phyloP scores from a whole-genome alignment of 805 yeast species.

The Torulaspora gathmanii region DNA sequence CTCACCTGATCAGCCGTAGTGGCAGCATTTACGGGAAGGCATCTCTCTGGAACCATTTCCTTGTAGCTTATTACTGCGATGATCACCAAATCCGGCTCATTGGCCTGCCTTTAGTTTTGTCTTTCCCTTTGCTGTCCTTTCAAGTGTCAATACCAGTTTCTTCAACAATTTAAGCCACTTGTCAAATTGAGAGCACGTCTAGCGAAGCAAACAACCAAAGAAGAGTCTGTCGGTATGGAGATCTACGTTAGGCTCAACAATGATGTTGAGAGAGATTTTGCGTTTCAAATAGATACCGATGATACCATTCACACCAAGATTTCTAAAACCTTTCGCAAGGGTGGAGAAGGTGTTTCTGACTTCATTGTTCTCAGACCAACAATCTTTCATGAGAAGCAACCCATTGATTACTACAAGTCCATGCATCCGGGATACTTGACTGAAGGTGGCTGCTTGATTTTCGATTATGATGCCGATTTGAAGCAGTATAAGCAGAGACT shows the following conservation, averaged over 20 bases:
- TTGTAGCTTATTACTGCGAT: no score
- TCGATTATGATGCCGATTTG: constrained; percentile 53
- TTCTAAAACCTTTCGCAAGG: constrained; percentile 47
- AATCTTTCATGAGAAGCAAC: constrained; percentile 60
- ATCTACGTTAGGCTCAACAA: constrained; percentile 74
- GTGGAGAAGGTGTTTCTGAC: constrained; percentile 43
- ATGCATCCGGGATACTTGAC: constrained; percentile 61
- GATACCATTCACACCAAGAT: constrained; percentile 57
- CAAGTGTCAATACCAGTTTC: not conserved
- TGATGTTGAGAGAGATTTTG: constrained; percentile 83
- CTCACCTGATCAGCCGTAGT: no score
- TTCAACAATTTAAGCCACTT: constrained; percentile 4
- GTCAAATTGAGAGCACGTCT: not conserved
- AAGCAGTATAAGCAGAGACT: constrained; percentile 43
- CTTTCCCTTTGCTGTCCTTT: not conserved
- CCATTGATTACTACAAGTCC: constrained; percentile 65
- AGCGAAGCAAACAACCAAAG: not conserved
- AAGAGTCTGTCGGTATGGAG: constrained; percentile 26
- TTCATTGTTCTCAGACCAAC: constrained; percentile 70
- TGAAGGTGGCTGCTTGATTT: constrained; percentile 73
- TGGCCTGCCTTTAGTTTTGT: not conserved
- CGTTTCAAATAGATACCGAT: constrained; percentile 64
- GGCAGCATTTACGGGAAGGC: no score
- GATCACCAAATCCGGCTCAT: not conserved
- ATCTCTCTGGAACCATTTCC: not conserved